phyloP scores from a whole-genome alignment of 345 rosid genomes.

The Eucalyptus pauciflora region DNA sequence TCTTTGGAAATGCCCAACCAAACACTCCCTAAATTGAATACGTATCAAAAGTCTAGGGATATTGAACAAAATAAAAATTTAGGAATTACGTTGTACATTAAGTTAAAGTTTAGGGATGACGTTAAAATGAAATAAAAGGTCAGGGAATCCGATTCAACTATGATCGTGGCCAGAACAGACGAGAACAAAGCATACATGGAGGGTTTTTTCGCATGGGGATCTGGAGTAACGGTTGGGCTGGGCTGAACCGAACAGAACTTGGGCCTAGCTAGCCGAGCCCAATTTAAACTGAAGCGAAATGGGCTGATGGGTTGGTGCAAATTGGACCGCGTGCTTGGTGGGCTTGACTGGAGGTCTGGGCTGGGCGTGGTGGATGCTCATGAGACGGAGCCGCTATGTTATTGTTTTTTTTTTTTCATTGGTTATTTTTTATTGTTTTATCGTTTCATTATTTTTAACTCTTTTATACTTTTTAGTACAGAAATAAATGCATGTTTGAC shows the following conservation, averaged over 20 bases:
- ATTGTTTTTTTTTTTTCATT: too few species aligned
- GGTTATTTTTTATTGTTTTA: not conserved
- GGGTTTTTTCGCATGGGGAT: rapidly evolving
- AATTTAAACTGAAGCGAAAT: not conserved
- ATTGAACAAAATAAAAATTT: too few species aligned
- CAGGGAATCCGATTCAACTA: not conserved
- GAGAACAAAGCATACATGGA: not conserved
- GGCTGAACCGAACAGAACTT: not conserved
- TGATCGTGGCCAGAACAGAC: not conserved
- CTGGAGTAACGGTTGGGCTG: not conserved
- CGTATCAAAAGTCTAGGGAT: rapidly evolving
- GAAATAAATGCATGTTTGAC: too few species aligned
- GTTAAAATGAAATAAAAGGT: too few species aligned
- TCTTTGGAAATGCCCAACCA: too few species aligned
- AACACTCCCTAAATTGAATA: too few species aligned
- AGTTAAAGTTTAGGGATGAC: rapidly evolving
- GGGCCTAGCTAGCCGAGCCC: not conserved
- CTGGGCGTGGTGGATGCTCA: not conserved
- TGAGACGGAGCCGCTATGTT: not conserved
- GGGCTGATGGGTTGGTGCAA: not conserved
- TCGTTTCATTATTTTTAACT: not conserved
- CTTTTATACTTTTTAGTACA: not conserved
- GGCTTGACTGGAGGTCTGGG: not conserved
- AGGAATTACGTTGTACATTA: too few species aligned
- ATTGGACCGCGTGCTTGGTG: not conserved